These are phyloP conservation scores for Mycena sp. DNA, from an alignment of 1,284 basidiomycete genomes.

Conservation along the genomic window DNA sequence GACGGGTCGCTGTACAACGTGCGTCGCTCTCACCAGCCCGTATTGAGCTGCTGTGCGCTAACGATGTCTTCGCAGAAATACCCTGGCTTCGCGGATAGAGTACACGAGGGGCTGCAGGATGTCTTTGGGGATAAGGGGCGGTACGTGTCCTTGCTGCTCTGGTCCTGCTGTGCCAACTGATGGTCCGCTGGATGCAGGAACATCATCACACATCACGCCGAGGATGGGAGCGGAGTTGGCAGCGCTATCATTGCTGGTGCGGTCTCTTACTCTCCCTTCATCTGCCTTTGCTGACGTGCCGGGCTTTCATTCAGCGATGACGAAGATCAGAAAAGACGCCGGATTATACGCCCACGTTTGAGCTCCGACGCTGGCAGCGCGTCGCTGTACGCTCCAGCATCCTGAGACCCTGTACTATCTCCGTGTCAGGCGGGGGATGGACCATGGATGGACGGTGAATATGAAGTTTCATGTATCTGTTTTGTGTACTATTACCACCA, in stretches of 20 bases:
- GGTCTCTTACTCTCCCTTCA: constrained; percentile 38
- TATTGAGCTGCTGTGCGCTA: neutral
- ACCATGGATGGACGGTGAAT: too few species aligned
- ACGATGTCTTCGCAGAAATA: constrained; percentile 78
- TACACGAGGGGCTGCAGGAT: constrained; percentile 90
- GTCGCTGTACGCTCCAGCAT: too few species aligned
- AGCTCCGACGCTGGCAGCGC: neutral
- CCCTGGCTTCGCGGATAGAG: constrained; percentile 89
- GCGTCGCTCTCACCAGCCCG: constrained; percentile 41
- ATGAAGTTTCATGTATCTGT: too few species aligned
- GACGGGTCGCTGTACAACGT: constrained; percentile 95
- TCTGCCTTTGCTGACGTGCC: neutral
- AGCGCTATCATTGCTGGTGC: constrained; percentile 93
- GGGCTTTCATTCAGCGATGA: constrained; percentile 43
- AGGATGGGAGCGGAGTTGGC: constrained; percentile 96
- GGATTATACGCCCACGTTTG: constrained; percentile 46
- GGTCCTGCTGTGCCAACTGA: neutral
- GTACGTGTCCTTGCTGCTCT: constrained; percentile 51
- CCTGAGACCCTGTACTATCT: too few species aligned
- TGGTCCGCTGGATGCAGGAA: constrained; percentile 57
- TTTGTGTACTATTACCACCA: too few species aligned
- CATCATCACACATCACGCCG: constrained; percentile 90
- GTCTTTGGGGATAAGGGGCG: constrained; percentile 95
- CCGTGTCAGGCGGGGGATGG: too few species aligned
- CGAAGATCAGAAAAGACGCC: constrained; percentile 49